Evolutionary conservation across 1,139 yeast genomes (phyloP).

Genomic region (Diutina siamensis): DNA sequence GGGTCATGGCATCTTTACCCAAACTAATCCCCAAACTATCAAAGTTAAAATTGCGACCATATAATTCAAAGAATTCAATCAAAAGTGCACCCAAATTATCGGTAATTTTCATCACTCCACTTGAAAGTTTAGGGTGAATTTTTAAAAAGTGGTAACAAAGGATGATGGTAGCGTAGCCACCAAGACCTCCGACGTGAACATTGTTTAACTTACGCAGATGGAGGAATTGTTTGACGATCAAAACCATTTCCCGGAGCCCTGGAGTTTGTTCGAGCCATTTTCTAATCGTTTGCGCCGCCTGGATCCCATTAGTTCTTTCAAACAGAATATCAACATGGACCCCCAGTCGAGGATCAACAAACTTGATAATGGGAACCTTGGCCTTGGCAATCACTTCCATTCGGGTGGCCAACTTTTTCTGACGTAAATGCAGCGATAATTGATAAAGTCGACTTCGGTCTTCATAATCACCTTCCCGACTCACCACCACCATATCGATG

Average conservation of each 20-base stretch:
- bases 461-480: conserved; percentile 54
- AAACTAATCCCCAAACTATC: conserved; percentile 64
- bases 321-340: conserved; percentile 87
- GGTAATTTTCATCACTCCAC: conserved; percentile 53
- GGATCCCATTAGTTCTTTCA: conserved; percentile 77
- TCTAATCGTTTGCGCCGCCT: conserved; percentile 72
- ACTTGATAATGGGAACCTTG: conserved; percentile 91
- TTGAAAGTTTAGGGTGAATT: conserved; percentile 68
- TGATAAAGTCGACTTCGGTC: conserved; percentile 60
- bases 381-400: conserved; percentile 88
- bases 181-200: conserved; percentile 94
- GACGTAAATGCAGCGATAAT: conserved; percentile 59
- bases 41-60: conserved; percentile 85
- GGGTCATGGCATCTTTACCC: conserved; percentile 34
- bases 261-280: conserved; percentile 67
- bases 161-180: conserved; percentile 89
- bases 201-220: conserved; percentile 71
- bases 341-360: conserved; percentile 61
- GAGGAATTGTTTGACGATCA: conserved; percentile 79
- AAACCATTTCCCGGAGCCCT: conserved; percentile 74
- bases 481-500: conserved; percentile 84
- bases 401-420: conserved; percentile 50
- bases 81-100: conserved; percentile 80
- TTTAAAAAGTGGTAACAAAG: conserved; percentile 72
- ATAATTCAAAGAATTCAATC: conserved; percentile 91